Conservation (phyloP, 306 rosid genomes). For the Cucumis hystrix region DNA sequence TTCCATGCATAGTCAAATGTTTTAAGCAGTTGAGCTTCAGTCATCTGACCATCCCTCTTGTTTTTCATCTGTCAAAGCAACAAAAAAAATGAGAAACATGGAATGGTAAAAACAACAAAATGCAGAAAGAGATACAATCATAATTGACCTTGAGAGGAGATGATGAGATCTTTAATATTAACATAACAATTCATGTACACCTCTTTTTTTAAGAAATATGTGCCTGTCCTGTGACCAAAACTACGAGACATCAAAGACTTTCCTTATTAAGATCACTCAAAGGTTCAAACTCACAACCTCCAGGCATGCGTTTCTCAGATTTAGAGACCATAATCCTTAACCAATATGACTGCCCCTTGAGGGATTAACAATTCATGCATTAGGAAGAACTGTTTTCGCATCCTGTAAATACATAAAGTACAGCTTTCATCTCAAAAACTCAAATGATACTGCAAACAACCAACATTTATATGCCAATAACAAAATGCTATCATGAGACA, state of each 20-base stretch:
- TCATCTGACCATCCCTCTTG: conserved; percentile 44
- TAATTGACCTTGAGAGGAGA: background rate
- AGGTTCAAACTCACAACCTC: background rate
- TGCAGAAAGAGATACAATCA: background rate
- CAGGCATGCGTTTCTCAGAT: background rate
- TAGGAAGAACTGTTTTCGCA: background rate
- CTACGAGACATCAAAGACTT: background rate
- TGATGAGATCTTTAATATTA: background rate
- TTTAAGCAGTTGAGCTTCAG: conserved; percentile 49
- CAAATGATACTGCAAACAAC: background rate
- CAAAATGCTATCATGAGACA: background rate
- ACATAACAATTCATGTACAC: background rate
- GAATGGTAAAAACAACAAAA: background rate
- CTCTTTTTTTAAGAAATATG: background rate
- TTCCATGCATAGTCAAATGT: conserved; percentile 92
- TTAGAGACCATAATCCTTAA: background rate
- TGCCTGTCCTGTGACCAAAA: background rate
- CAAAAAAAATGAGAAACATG: background rate
- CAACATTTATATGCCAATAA: background rate
- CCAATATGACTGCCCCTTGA: background rate
- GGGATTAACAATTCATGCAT: background rate
- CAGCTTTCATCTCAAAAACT: background rate
- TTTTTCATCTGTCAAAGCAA: conserved; percentile 49
- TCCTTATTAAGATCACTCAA: background rate
- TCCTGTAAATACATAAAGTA: background rate